Evolutionary conservation across 306 rosid species (phyloP).

Genomic region (Notholithocarpus densiflorus): DNA sequence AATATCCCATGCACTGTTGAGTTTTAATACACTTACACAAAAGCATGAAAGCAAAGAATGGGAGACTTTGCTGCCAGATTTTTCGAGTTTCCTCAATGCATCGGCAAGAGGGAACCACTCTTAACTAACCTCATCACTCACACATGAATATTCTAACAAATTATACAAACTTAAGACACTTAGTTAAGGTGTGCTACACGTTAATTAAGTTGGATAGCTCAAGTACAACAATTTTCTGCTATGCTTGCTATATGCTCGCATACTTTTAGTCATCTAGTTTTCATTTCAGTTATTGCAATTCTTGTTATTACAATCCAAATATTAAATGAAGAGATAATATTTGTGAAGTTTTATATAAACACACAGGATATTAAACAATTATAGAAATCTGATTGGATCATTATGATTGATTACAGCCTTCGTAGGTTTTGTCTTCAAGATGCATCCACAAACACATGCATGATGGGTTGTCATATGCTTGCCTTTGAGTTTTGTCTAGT

Average conservation of each 20-base stretch:
- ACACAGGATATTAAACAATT: not conserved
- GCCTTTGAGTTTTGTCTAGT: conserved; percentile 21
- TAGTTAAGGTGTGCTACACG: not conserved
- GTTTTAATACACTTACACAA: not conserved
- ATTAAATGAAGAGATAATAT: not conserved
- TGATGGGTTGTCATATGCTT: conserved; percentile 12
- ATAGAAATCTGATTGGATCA: not conserved
- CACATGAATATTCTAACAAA: no score
- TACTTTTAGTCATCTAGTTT: not conserved
- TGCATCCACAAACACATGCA: conserved; percentile 16
- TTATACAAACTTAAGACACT: not conserved
- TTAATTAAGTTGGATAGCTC: not conserved
- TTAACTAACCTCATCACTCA: no score
- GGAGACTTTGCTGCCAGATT: not conserved
- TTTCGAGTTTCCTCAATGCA: conserved; percentile 1
- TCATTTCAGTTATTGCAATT: not conserved
- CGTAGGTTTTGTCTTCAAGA: not conserved
- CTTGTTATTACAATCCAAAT: not conserved
- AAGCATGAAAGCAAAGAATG: not conserved
- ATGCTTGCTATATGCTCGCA: not conserved
- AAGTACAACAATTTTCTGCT: not conserved
- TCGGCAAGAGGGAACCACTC: not conserved
- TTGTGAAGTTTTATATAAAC: not conserved
- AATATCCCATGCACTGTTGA: not conserved
- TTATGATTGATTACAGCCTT: not conserved